Percentiles rank a stretch among this genome's conserved stretches.
Evolutionary conservation across 208 protist genomes (phyloP).

Genomic region (Crithidia thermophila): DNA sequence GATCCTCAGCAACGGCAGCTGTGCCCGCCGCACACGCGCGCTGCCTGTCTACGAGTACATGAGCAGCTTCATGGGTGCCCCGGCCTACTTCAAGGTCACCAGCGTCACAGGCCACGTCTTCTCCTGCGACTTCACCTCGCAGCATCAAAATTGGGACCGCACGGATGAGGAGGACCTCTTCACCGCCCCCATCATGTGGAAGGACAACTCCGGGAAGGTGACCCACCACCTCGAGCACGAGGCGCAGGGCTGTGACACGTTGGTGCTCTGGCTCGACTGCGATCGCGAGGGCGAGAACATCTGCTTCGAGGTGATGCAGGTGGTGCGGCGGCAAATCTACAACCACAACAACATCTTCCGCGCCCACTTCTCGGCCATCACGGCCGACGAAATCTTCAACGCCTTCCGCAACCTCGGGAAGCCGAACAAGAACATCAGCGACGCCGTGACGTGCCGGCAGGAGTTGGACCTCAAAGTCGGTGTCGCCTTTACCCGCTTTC

Average conservation of each 20-base stretch:
- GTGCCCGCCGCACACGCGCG: slow-evolving; percentile 62
- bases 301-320: slow-evolving; percentile 96
- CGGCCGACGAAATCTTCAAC: slow-evolving; percentile 76
- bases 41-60: slow-evolving; percentile 90
- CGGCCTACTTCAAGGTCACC: slow-evolving; percentile 86
- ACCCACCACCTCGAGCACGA: slow-evolving; percentile 80
- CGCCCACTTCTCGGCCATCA: slow-evolving; percentile 94
- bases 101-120: slow-evolving; percentile 93
- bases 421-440: slow-evolving; percentile 92
- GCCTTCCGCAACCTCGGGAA: slow-evolving; percentile 84
- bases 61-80: slow-evolving; percentile 62
- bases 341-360: slow-evolving; percentile 79
- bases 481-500: slow-evolving; percentile 95
- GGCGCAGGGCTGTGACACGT: slow-evolving; percentile 78
- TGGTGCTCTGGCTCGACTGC: slow-evolving; percentile 96
- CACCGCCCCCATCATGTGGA: slow-evolving; percentile 80
- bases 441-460: slow-evolving; percentile 95
- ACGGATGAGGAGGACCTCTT: slow-evolving; percentile 90
- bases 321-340: slow-evolving; percentile 64
- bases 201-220: slow-evolving; percentile 86
- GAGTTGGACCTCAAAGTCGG: slow-evolving; percentile 97
- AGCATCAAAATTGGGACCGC: slow-evolving; percentile 91
- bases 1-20: slow-evolving; percentile 84
- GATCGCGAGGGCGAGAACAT: slow-evolving; percentile 98
- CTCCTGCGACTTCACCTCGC: slow-evolving; percentile 88